Percentiles rank a stretch among this genome's conserved stretches.
These are phyloP conservation scores for Inonotus obliquus DNA, from an alignment of 1,284 basidiomycete species.

Conservation along the genomic window DNA sequence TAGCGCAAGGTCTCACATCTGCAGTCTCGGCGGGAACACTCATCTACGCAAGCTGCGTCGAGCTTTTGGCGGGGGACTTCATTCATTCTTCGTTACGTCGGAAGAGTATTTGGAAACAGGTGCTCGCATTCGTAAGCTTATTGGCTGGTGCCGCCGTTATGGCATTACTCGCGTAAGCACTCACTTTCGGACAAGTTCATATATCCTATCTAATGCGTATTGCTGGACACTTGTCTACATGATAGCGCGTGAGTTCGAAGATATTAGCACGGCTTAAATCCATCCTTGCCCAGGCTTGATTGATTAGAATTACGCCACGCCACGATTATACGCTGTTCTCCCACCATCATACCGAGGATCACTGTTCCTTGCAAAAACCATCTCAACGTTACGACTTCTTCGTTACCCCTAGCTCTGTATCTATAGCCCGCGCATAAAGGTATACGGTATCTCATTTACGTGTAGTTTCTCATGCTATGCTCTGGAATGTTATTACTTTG, in stretches of 20 bases:
- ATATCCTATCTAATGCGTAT: not conserved
- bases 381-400: not conserved
- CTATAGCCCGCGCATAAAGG: not conserved
- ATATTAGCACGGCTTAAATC: not conserved
- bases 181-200: not conserved
- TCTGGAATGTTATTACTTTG: not conserved
- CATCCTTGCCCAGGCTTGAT: not conserved
- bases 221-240: not conserved
- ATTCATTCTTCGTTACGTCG: slow-evolving; percentile 43
- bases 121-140: slow-evolving; percentile 22
- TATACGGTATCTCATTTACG: not conserved
- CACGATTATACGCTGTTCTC: not conserved
- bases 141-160: slow-evolving; percentile 25
- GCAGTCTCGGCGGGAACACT: slow-evolving; percentile 76
- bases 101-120: slow-evolving; percentile 33
- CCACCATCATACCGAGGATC: not conserved
- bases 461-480: not conserved
- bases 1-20: slow-evolving; percentile 66
- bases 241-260: not conserved
- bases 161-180: slow-evolving; percentile 25
- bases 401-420: not conserved
- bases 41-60: slow-evolving; percentile 71
- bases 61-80: slow-evolving; percentile 79
- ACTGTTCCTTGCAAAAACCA: not conserved
- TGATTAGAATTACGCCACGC: not conserved